These are phyloP conservation scores for Aspergillus indologenus DNA, from an alignment of 495 filamentous ascomycete genomes.

Conservation along the genomic window DNA sequence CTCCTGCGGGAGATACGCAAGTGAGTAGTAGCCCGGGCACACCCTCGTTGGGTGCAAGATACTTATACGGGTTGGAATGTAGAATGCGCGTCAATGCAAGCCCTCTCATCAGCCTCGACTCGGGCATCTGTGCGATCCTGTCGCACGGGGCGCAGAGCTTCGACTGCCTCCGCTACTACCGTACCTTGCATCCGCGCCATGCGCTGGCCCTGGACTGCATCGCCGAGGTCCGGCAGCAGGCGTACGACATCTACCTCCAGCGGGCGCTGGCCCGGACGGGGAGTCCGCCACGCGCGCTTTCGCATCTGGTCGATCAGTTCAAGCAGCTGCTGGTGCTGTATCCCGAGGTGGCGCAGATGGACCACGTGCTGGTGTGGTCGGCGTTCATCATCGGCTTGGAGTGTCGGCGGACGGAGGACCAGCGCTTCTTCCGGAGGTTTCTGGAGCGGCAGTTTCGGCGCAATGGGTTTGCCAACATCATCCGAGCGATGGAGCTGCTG, in stretches of 20 bases:
- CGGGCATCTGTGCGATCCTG: conserved; percentile 6
- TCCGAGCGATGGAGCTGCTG: too few relatives aligned
- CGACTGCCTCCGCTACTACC: conserved; percentile 10
- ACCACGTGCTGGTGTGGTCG: conserved; percentile 12
- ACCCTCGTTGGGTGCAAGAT: neutral
- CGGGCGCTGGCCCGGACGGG: neutral
- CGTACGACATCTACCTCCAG: conserved; percentile 14
- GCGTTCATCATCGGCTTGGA: conserved; percentile 11
- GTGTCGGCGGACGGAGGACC: neutral
- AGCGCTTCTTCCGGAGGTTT: conserved; percentile 1
- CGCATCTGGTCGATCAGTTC: conserved; percentile 6
- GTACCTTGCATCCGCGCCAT: conserved; percentile 8
- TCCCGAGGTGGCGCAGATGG: neutral
- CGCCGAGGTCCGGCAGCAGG: conserved; percentile 10
- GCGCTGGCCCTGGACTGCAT: conserved; percentile 5
- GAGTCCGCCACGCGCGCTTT: neutral
- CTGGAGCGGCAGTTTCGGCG: conserved; percentile 4
- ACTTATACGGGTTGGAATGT: too few relatives aligned
- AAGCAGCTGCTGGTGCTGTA: neutral
- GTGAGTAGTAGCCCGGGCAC: conserved; percentile 6
- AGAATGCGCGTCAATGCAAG: conserved; percentile 15
- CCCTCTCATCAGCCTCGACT: conserved; percentile 8
- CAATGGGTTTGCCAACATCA: conserved; percentile 7
- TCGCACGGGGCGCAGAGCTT: conserved; percentile 10
- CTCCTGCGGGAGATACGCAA: conserved; percentile 12